A percentile compares a stretch with the other conserved stretches of the same genome.
phyloP scores from a whole-genome alignment of 2,329 filamentous ascomycete species.

The Ophioceras dolichostomum region DNA sequence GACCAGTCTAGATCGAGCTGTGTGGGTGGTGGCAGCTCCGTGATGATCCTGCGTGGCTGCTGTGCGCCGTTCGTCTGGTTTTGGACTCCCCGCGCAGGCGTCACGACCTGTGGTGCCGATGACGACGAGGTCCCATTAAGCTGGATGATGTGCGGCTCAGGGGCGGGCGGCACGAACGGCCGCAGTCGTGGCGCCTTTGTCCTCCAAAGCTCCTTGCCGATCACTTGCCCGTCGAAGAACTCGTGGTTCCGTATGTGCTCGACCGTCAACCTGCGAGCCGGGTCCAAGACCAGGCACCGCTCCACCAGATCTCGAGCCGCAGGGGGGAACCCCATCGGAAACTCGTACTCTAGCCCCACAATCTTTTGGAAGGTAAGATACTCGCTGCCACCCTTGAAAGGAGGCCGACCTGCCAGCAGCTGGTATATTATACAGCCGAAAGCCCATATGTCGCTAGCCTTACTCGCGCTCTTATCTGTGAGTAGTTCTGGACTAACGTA shows the following conservation, averaged over 20 bases:
- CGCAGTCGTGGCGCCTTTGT: conserved; percentile 79
- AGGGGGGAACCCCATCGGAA: conserved; percentile 76
- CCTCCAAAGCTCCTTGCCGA: conserved; percentile 79
- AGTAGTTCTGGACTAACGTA: conserved; percentile 97
- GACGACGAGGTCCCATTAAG: conserved; percentile 42
- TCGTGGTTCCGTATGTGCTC: conserved; percentile 95
- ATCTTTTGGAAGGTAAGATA: conserved; percentile 99
- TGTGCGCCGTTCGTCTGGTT: not conserved
- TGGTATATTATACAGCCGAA: conserved; percentile 98
- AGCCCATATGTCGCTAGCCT: conserved; percentile 95
- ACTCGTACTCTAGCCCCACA: conserved; percentile 85
- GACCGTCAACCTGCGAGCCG: conserved; percentile 69
- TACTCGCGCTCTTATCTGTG: conserved; percentile 93
- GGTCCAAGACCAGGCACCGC: conserved; percentile 80
- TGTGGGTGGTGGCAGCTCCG: conserved; percentile 89
- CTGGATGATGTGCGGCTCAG: conserved; percentile 64
- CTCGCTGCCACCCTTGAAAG: conserved; percentile 92
- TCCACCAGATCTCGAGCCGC: conserved; percentile 84
- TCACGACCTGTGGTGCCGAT: conserved; percentile 6
- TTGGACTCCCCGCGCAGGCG: conserved; percentile 16
- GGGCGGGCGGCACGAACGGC: conserved; percentile 64
- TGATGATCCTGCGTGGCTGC: conserved; percentile 57
- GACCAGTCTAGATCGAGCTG: conserved; percentile 99
- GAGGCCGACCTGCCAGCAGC: conserved; percentile 84
- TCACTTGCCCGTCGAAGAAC: conserved; percentile 81